Percentiles rank a stretch among this genome's conserved stretches.
Evolutionary conservation across 2,329 filamentous ascomycete genomes (phyloP).

Genomic region (Fusarium multiceps): DNA sequence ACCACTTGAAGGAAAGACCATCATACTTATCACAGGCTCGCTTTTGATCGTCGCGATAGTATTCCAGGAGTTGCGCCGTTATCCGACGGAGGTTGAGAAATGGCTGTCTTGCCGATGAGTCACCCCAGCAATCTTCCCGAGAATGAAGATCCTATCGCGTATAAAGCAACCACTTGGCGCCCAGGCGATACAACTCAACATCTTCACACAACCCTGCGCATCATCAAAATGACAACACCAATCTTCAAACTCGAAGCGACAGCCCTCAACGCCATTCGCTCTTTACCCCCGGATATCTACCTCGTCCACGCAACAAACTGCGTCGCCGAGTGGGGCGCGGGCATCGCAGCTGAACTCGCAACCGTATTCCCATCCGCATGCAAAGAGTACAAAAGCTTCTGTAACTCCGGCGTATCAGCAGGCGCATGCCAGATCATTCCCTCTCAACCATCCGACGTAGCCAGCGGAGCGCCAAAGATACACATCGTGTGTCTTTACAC

Average conservation of each 20-base stretch:
- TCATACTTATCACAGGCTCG: rapidly evolving
- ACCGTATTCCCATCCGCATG: constrained; percentile 44
- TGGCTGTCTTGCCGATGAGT: background rate
- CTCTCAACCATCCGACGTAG: constrained; percentile 39
- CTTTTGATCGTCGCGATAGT: rapidly evolving
- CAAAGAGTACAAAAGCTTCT: constrained; percentile 43
- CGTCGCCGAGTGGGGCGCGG: constrained; percentile 47
- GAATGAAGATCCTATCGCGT: background rate
- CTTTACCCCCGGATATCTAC: constrained; percentile 28
- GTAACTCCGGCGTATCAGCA: constrained; percentile 18
- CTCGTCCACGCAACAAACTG: constrained; percentile 50
- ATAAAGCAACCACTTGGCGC: background rate
- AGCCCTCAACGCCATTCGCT: constrained; percentile 28
- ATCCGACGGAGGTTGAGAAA: background rate
- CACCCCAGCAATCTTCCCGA: background rate
- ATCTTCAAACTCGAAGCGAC: constrained; percentile 24
- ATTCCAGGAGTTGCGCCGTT: too few relatives aligned
- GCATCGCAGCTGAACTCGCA: constrained; percentile 45
- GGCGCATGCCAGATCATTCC: constrained; percentile 48
- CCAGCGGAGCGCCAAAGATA: constrained; percentile 36
- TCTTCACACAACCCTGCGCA: background rate
- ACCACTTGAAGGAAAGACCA: rapidly evolving
- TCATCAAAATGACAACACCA: constrained; percentile 10
- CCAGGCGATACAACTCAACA: background rate
- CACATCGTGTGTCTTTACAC: constrained; percentile 35